Percentiles rank a stretch among this genome's conserved stretches.
Evolutionary conservation across 208 protist species (phyloP).

Genomic region (Phytomonas francai): DNA sequence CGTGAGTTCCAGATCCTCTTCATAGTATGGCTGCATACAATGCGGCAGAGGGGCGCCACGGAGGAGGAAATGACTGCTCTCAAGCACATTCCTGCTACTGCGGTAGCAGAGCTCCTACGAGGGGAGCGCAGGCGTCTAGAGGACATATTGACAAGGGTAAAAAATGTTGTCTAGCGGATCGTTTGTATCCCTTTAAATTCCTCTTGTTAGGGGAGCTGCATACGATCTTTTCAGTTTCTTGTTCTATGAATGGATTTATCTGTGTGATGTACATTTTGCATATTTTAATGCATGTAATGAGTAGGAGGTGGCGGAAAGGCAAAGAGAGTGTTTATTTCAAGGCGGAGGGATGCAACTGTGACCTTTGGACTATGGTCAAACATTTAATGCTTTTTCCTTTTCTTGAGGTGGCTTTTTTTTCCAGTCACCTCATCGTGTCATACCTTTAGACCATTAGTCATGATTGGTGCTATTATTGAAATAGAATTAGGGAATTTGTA

Average conservation of each 20-base stretch:
- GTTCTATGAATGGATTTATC: background rate
- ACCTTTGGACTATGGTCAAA: background rate
- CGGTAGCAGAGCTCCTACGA: background rate
- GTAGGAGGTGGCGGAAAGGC: too few relatives aligned
- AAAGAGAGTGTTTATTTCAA: background rate
- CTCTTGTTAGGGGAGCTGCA: background rate
- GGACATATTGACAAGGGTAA: background rate
- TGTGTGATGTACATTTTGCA: background rate
- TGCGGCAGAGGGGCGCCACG: background rate
- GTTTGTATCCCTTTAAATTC: background rate
- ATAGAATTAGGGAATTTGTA: background rate
- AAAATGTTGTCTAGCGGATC: background rate
- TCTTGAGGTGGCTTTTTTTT: background rate
- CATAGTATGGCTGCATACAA: background rate
- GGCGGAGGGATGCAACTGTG: background rate
- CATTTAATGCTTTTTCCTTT: background rate
- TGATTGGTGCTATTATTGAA: background rate
- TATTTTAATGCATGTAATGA: background rate
- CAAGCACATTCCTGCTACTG: background rate
- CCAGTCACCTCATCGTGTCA: background rate
- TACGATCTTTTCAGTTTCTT: background rate
- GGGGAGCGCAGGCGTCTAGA: background rate
- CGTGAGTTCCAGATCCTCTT: background rate
- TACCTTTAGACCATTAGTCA: background rate
- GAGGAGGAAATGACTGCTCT: background rate